Percentiles rank a stretch among this genome's conserved stretches.
Evolutionary conservation across 1,284 basidiomycete species (phyloP).

Genomic region (Psilocybe mexicana): DNA sequence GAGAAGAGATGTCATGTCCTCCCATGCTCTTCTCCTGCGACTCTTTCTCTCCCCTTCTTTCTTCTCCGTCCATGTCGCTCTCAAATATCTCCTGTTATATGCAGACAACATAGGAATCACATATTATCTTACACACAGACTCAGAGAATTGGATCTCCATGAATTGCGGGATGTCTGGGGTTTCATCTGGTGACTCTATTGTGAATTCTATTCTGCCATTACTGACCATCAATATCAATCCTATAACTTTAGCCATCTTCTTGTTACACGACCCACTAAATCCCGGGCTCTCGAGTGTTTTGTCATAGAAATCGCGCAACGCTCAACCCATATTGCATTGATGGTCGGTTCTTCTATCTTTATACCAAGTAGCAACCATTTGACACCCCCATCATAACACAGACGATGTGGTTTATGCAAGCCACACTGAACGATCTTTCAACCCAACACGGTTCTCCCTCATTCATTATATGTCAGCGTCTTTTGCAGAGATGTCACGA

Average conservation of each 20-base stretch:
- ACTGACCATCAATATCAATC: constrained; percentile 1
- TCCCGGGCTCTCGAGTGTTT: constrained; percentile 92
- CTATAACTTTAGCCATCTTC: constrained; percentile 70
- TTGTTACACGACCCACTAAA: constrained; percentile 87
- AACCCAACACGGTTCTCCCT: constrained; percentile 64
- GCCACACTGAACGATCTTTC: constrained; percentile 89
- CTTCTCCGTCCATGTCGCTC: constrained; percentile 89
- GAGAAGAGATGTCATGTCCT: constrained; percentile 41
- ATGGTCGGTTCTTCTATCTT: constrained; percentile 61
- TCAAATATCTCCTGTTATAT: constrained; percentile 87
- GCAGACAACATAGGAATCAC: constrained; percentile 94
- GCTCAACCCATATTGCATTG: constrained; percentile 92
- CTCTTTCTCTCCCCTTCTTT: constrained; percentile 88
- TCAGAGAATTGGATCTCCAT: constrained; percentile 73
- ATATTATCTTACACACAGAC: constrained; percentile 88
- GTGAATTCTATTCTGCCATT: background rate
- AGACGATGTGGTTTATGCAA: constrained; percentile 99
- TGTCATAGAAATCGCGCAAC: constrained; percentile 82
- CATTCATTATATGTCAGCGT: constrained; percentile 92
- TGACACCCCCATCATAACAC: constrained; percentile 12
- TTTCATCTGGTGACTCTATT: constrained; percentile 78
- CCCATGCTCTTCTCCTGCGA: constrained; percentile 82
- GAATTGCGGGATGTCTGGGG: constrained; percentile 96
- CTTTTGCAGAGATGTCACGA: constrained; percentile 93
- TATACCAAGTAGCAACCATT: background rate